A percentile compares a stretch with the other conserved stretches of the same genome.
phyloP scores from a whole-genome alignment of 495 filamentous ascomycete genomes.

The Penicillium salamii region DNA sequence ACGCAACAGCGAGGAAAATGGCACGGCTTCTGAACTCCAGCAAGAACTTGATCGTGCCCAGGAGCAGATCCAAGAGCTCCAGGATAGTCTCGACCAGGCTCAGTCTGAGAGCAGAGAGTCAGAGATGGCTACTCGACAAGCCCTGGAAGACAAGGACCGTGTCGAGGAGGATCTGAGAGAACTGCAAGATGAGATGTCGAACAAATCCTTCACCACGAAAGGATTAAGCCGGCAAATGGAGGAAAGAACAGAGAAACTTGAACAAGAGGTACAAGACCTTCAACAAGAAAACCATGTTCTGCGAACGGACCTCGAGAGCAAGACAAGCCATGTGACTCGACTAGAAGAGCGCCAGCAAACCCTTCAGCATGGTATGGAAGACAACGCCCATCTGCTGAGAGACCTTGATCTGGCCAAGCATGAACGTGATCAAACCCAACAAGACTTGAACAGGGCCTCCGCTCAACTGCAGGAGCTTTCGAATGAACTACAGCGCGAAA shows the following conservation, averaged over 20 bases:
- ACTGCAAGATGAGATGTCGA: conserved; percentile 72
- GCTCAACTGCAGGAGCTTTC: conserved; percentile 49
- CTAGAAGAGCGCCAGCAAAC: conserved; percentile 44
- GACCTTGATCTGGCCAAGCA: conserved; percentile 39
- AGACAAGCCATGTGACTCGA: conserved; percentile 34
- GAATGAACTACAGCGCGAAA: conserved; percentile 52
- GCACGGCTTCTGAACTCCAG: conserved; percentile 50
- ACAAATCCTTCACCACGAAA: conserved; percentile 75
- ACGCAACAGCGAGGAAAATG: conserved; percentile 51
- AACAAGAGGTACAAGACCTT: conserved; percentile 59
- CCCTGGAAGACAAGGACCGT: conserved; percentile 56
- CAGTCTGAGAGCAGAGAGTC: conserved; percentile 54
- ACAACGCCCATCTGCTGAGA: conserved; percentile 41
- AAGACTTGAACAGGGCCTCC: conserved; percentile 40
- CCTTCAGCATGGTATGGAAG: conserved; percentile 40
- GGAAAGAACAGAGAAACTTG: conserved; percentile 62
- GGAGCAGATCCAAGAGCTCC: conserved; percentile 57
- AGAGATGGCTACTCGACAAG: conserved; percentile 58
- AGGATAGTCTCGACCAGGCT: conserved; percentile 54
- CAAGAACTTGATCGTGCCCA: conserved; percentile 52
- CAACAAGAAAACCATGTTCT: conserved; percentile 55
- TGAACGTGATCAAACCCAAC: conserved; percentile 33
- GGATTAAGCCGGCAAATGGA: conserved; percentile 75
- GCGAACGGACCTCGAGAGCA: conserved; percentile 49
- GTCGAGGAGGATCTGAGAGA: conserved; percentile 52